These are phyloP conservation scores for Balansia obtecta DNA, from an alignment of 2,329 filamentous ascomycete species.

Conservation along the genomic window DNA sequence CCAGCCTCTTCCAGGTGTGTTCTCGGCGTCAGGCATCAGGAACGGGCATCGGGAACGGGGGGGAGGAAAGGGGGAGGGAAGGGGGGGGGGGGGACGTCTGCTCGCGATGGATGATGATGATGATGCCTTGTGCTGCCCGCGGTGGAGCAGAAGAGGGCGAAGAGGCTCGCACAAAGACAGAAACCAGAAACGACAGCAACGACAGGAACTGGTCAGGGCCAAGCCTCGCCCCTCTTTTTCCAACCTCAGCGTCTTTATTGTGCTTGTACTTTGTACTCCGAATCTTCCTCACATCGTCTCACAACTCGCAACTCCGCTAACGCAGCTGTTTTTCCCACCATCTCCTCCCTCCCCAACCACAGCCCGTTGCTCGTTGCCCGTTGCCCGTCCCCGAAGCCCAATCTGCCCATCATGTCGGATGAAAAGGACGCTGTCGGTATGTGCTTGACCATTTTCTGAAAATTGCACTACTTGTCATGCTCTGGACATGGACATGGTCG, in stretches of 20 bases:
- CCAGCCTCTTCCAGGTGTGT: too few species aligned
- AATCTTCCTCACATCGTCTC: not conserved
- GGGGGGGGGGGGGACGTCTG: too few species aligned
- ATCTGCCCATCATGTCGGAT: conserved; percentile 29
- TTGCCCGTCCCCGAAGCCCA: not conserved
- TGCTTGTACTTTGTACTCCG: too few species aligned
- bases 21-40: too few species aligned
- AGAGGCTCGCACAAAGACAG: too few species aligned
- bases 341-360: conserved; percentile 2
- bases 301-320: not conserved
- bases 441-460: conserved; percentile 10
- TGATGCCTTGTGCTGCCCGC: too few species aligned
- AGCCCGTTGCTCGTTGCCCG: not conserved
- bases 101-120: too few species aligned
- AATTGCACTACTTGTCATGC: not conserved
- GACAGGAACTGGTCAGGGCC: not conserved
- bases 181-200: too few species aligned
- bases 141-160: too few species aligned
- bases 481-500: not conserved
- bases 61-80: too few species aligned
- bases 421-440: conserved; percentile 32
- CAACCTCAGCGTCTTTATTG: too few species aligned
- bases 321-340: conserved; percentile 1
- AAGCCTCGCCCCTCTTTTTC: conserved; percentile 2
- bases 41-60: too few species aligned